These are phyloP conservation scores for Pseudogymnoascus sp. DNA, from an alignment of 2,329 filamentous ascomycete species.

Conservation along the genomic window DNA sequence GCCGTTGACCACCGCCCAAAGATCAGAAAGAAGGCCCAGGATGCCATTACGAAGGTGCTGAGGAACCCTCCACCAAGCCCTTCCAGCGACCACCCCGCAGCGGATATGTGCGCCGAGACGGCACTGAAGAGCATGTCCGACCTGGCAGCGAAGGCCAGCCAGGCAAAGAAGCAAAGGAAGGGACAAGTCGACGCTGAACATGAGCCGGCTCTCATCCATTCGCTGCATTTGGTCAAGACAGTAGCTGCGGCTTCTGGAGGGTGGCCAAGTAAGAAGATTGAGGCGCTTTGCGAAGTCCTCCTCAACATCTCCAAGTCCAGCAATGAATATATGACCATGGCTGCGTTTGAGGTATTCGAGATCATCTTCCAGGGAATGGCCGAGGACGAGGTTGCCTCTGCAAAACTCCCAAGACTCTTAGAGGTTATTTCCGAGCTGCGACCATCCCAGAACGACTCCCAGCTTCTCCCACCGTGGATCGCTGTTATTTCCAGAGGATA, in stretches of 20 bases:
- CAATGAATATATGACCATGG: slow-evolving; percentile 94
- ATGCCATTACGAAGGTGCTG: slow-evolving; percentile 76
- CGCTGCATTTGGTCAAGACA: slow-evolving; percentile 84
- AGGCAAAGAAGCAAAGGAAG: slow-evolving; percentile 62
- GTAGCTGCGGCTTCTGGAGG: slow-evolving; percentile 80
- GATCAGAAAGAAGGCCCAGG: slow-evolving; percentile 86
- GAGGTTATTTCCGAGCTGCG: slow-evolving; percentile 89
- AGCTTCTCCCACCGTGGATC: slow-evolving; percentile 92
- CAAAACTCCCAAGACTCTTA: slow-evolving; percentile 80
- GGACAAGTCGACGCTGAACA: slow-evolving; percentile 48
- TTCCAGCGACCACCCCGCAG: slow-evolving; percentile 85
- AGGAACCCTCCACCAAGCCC: slow-evolving; percentile 83
- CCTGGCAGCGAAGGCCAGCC: slow-evolving; percentile 53
- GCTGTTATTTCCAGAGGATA: slow-evolving; percentile 91
- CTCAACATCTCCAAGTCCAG: slow-evolving; percentile 81
- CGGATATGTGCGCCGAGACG: slow-evolving; percentile 92
- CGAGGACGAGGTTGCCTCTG: slow-evolving; percentile 75
- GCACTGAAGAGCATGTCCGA: slow-evolving; percentile 73
- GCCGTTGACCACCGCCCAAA: slow-evolving; percentile 85
- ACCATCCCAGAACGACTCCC: slow-evolving; percentile 86
- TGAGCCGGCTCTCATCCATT: slow-evolving; percentile 82
- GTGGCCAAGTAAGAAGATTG: slow-evolving; percentile 95
- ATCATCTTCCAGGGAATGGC: slow-evolving; percentile 89
- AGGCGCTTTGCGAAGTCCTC: slow-evolving; percentile 79
- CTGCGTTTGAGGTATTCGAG: slow-evolving; percentile 94